Evolutionary conservation across 2,329 filamentous ascomycete species (phyloP), one percentile per base, ranked within the genome.

Genomic region (Aspergillus sp.): DNA sequence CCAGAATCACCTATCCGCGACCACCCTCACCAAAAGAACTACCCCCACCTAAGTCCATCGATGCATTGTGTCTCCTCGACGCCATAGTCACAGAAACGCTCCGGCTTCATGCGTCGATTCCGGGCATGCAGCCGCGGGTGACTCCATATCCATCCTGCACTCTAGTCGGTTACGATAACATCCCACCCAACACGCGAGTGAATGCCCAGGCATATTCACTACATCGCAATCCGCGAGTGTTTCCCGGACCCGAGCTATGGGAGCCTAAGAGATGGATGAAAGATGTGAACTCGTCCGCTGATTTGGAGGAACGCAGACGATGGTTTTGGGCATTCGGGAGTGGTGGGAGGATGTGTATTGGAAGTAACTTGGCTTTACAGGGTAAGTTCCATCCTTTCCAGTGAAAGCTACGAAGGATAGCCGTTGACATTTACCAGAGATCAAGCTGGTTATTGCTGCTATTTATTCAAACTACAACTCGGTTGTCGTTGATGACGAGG

Each of bases 381-480:
- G 68, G 71, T 73, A 60, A 29, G 46, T 30, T 45, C 41, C 5
- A n/a, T 27, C 26, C 1, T 19, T 19, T 19, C 19, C 19, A 19
- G 19, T 19, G 19, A 19, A 19, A 19, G 19, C 19, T 19, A 19
- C 19, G 19, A 19, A 19, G 19, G 19, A 19, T 19, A 19, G 19
- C 19, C 19, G 34, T 48, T 57, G 35, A 55, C 39, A 39, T 0
- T 29, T 4, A 42, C 44, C 56, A 84, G 85, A 86, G 53, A 86
- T 89, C 70, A 89, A 89, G 65, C 72, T 85, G 40, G 78, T 83
- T 4, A 68, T 84, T 30, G 83, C 84, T 0, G 77, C 79, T 1
- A 78, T 93, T 4, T 91, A 88, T 63, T 78, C 79, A 3, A 85
- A 82, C 47, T 86, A 79, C 59, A 74, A 64, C 4, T 84, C 77